phyloP scores from a whole-genome alignment of 208 protist genomes.

The Trypanosoma cruzi region DNA sequence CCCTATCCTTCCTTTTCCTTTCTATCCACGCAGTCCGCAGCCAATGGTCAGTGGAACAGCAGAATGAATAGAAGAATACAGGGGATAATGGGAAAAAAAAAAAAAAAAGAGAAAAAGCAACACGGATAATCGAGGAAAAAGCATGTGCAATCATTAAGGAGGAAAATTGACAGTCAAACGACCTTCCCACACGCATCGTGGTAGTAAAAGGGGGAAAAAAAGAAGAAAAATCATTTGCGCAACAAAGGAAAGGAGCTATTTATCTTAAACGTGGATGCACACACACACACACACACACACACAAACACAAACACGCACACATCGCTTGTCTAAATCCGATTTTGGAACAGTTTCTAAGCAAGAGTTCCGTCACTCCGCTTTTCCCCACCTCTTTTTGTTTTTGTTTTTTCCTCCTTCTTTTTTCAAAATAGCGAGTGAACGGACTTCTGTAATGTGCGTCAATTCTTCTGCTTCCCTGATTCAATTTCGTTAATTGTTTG shows the following conservation, averaged over 20 bases:
- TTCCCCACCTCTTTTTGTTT: not conserved
- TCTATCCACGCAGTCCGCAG: not conserved
- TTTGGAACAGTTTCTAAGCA: not conserved
- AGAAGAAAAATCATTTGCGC: not conserved
- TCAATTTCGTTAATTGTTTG: slow-evolving; percentile 72
- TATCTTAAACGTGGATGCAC: not conserved
- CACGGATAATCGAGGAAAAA: not conserved
- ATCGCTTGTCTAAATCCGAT: not conserved
- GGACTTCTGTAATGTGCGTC: not conserved
- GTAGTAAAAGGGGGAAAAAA: not conserved
- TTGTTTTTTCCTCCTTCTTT: not conserved
- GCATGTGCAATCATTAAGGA: not conserved
- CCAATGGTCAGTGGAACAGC: not conserved
- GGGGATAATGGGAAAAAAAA: slow-evolving; percentile 13
- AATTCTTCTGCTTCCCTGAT: not conserved
- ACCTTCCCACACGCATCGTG: not conserved
- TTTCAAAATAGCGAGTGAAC: not conserved
- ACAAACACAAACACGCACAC: too few species aligned
- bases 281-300: too few species aligned
- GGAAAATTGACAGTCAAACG: not conserved
- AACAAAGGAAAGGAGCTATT: not conserved
- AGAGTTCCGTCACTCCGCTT: not conserved
- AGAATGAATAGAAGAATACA: not conserved
- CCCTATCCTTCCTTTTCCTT: not conserved
- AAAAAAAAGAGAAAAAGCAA: slow-evolving; percentile 7